These are phyloP conservation scores for Cytidiella melzeri DNA, from an alignment of 768 basidiomycete genomes.

Conservation along the genomic window DNA sequence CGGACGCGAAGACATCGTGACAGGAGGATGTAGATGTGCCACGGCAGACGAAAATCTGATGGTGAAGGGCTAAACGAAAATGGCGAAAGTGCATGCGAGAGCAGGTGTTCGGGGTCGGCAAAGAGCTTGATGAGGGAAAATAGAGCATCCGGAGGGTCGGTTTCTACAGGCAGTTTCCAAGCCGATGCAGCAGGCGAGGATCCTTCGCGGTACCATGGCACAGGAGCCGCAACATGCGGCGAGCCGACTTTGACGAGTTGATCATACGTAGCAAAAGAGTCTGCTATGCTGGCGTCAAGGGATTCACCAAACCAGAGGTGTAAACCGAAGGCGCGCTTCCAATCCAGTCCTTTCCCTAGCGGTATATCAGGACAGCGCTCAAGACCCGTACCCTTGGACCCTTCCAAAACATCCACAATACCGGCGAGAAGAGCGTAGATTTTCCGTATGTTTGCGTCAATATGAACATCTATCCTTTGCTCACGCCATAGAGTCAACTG, in stretches of 20 bases:
- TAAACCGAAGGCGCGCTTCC: constrained; percentile 90
- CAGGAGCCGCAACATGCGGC: constrained; percentile 42
- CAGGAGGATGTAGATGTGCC: constrained; percentile 89
- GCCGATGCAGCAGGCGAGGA: constrained; percentile 15
- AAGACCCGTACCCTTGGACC: constrained; percentile 43
- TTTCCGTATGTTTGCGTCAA: constrained; percentile 63
- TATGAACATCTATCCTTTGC: constrained; percentile 63
- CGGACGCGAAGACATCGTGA: constrained; percentile 77
- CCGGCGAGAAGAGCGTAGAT: constrained; percentile 85
- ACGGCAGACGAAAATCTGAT: constrained; percentile 77
- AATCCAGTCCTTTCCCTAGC: constrained; percentile 74
- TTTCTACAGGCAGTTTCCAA: constrained; percentile 40
- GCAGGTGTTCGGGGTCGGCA: constrained; percentile 64
- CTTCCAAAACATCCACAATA: constrained; percentile 53
- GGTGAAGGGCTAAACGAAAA: constrained; percentile 70
- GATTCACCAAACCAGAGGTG: constrained; percentile 84
- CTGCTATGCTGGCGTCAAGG: constrained; percentile 62
- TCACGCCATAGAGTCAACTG: constrained; percentile 84
- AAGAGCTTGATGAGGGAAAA: constrained; percentile 78
- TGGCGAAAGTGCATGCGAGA: constrained; percentile 64
- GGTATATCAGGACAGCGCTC: constrained; percentile 52
- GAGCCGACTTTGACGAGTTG: constrained; percentile 32
- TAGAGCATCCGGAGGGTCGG: constrained; percentile 58
- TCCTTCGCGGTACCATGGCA: constrained; percentile 51
- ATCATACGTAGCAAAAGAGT: constrained; percentile 62